A percentile compares a stretch with the other conserved stretches of the same genome.
Evolutionary conservation across 2,329 filamentous ascomycete genomes (phyloP).

Genomic region (Colletotrichum australisinense): DNA sequence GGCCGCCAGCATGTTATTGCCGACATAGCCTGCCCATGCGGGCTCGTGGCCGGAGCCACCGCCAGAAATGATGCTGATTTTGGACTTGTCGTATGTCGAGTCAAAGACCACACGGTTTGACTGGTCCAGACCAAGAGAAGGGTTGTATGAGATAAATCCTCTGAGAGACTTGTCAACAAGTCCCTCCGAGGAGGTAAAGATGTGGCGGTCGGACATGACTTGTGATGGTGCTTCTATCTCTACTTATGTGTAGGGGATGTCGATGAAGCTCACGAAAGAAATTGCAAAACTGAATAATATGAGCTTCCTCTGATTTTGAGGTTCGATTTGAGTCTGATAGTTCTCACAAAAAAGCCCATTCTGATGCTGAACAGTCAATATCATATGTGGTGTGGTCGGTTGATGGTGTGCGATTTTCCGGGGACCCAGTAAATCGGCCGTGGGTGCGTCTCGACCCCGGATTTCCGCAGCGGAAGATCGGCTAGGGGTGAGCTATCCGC

Average conservation of each 20-base stretch:
- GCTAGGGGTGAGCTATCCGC: not conserved
- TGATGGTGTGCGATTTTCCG: slow-evolving; percentile 18
- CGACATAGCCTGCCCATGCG: slow-evolving; percentile 74
- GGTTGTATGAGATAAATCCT: slow-evolving; percentile 65
- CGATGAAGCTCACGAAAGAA: not conserved
- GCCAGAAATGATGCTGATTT: slow-evolving; percentile 64
- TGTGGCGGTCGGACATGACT: slow-evolving; percentile 63
- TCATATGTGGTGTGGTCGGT: slow-evolving; percentile 24
- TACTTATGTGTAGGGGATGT: not conserved
- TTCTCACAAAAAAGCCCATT: too few relatives aligned
- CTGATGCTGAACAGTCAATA: not conserved
- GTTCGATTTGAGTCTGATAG: not conserved
- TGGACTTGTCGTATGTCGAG: slow-evolving; percentile 54
- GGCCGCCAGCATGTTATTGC: slow-evolving; percentile 69
- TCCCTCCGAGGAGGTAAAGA: slow-evolving; percentile 64
- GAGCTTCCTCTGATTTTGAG: not conserved
- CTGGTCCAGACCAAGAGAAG: slow-evolving; percentile 60
- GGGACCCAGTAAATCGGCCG: slow-evolving; percentile 1
- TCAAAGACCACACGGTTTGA: slow-evolving; percentile 64
- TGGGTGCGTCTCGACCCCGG: slow-evolving; percentile 11
- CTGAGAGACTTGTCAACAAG: slow-evolving; percentile 64
- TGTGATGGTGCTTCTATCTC: not conserved
- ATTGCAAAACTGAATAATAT: not conserved
- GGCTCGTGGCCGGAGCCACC: slow-evolving; percentile 70
- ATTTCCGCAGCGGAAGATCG: slow-evolving; percentile 34